Evolutionary conservation across 768 basidiomycete genomes (phyloP).

Genomic region (Lepiota venenata): DNA sequence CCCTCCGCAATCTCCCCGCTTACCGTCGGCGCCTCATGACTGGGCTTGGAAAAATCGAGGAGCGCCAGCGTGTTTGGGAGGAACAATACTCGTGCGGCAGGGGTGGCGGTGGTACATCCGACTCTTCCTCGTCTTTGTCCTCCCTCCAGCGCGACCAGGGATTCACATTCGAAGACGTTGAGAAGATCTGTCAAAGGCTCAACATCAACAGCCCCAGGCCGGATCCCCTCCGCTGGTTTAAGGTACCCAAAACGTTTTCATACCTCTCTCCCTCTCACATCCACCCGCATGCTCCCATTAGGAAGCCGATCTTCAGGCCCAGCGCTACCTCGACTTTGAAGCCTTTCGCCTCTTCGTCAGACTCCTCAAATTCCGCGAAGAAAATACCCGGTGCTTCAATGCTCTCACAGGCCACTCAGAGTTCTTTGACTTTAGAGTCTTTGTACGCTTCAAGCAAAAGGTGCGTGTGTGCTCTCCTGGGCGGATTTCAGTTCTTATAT

Average conservation of each 20-base stretch:
- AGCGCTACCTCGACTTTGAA: slow-evolving; percentile 68
- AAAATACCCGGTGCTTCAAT: slow-evolving; percentile 66
- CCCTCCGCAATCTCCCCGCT: slow-evolving; percentile 62
- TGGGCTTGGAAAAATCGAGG: slow-evolving; percentile 64
- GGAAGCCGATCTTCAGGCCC: slow-evolving; percentile 61
- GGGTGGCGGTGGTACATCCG: too few species aligned
- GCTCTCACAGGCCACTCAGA: slow-evolving; percentile 32
- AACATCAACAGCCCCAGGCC: slow-evolving; percentile 63
- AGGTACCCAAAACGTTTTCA: slow-evolving; percentile 31
- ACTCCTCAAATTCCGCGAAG: slow-evolving; percentile 77
- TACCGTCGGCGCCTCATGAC: slow-evolving; percentile 75
- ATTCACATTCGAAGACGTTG: slow-evolving; percentile 71
- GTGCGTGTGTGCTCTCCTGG: too few species aligned
- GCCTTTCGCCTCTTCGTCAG: slow-evolving; percentile 87
- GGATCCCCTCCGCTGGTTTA: slow-evolving; percentile 59
- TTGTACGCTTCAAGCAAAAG: slow-evolving; percentile 46
- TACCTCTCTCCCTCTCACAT: slow-evolving; percentile 7
- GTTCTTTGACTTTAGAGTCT: slow-evolving; percentile 37
- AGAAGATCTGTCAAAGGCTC: slow-evolving; percentile 65
- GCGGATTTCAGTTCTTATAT: too few species aligned
- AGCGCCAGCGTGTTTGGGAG: slow-evolving; percentile 77
- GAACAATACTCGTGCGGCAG: slow-evolving; percentile 80
- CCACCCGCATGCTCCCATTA: too few species aligned
- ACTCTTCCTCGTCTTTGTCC: too few species aligned
- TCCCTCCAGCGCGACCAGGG: slow-evolving; percentile 51